Evolutionary conservation across 2,329 filamentous ascomycete species (phyloP).

Genomic region (Endothia cerciana): DNA sequence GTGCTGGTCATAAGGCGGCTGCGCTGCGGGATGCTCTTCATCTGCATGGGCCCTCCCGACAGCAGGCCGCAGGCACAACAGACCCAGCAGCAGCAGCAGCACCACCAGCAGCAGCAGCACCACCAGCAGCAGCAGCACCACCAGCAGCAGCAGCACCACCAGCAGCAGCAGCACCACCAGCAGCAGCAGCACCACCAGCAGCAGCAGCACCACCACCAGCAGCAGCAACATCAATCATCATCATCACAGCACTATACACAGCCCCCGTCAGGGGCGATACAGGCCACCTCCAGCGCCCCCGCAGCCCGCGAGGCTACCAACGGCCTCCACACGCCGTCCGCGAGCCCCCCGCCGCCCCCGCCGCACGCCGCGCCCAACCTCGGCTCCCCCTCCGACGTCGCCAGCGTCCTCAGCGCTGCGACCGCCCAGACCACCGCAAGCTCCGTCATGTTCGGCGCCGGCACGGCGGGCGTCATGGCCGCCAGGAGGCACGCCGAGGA

Average conservation of each 20-base stretch:
- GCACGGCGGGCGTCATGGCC: constrained; percentile 51
- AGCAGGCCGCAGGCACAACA: constrained; percentile 28
- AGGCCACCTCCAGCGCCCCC: constrained; percentile 7
- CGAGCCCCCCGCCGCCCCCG: constrained; percentile 33
- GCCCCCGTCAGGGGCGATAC: constrained; percentile 4
- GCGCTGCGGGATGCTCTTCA: constrained; percentile 63
- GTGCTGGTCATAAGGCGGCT: constrained; percentile 63
- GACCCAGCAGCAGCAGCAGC: constrained; percentile 18
- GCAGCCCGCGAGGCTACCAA: background rate
- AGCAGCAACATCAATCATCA: background rate
- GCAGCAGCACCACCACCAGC: constrained; percentile 20
- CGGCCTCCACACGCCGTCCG: constrained; percentile 22
- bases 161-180: constrained; percentile 16
- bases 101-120: constrained; percentile 25
- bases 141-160: background rate
- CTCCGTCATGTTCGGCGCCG: constrained; percentile 40
- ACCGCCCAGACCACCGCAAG: constrained; percentile 41
- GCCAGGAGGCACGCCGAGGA: constrained; percentile 63
- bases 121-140: constrained; percentile 13
- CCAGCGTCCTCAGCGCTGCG: constrained; percentile 51
- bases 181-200: constrained; percentile 23
- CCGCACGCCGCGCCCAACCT: constrained; percentile 29
- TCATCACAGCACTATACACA: constrained; percentile 2
- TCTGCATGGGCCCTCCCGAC: constrained; percentile 54
- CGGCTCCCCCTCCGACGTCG: constrained; percentile 47